Percentiles rank a stretch among this genome's conserved stretches.
These are phyloP conservation scores for Calocybe cyanea DNA, from an alignment of 768 basidiomycete species.

Conservation along the genomic window DNA sequence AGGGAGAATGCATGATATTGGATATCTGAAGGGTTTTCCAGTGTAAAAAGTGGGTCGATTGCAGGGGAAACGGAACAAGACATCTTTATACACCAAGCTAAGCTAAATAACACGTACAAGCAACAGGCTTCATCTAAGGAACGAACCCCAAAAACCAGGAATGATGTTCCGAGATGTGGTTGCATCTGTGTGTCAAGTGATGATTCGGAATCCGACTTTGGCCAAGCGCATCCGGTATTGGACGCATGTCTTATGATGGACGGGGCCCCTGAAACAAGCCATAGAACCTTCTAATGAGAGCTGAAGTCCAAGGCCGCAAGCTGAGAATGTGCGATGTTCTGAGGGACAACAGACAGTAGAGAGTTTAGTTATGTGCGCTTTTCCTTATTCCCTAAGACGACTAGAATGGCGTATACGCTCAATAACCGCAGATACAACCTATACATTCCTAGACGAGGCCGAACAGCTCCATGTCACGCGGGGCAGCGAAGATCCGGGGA, in stretches of 20 bases:
- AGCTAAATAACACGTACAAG: constrained; percentile 23
- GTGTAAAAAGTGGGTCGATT: background rate
- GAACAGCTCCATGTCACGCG: no score
- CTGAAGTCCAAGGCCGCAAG: no score
- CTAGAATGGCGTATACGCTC: no score
- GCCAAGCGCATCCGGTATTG: background rate
- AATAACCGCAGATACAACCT: no score
- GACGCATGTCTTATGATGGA: background rate
- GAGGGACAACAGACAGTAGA: no score
- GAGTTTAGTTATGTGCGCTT: no score
- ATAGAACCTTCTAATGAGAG: background rate
- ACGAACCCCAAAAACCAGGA: constrained; percentile 7
- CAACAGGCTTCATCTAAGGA: constrained; percentile 7
- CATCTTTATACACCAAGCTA: constrained; percentile 25
- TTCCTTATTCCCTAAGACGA: no score
- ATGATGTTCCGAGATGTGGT: constrained; percentile 1
- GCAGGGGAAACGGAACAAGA: constrained; percentile 10
- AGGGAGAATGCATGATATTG: constrained; percentile 12
- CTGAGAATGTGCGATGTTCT: no score
- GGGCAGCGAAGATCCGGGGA: constrained; percentile 9
- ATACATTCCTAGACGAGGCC: no score
- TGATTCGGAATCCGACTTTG: constrained; percentile 1
- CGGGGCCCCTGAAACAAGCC: background rate
- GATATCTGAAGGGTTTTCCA: background rate
- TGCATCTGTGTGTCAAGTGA: constrained; percentile 2